Conservation (phyloP, 208 protist species). For the Leishmania lainsoni region DNA sequence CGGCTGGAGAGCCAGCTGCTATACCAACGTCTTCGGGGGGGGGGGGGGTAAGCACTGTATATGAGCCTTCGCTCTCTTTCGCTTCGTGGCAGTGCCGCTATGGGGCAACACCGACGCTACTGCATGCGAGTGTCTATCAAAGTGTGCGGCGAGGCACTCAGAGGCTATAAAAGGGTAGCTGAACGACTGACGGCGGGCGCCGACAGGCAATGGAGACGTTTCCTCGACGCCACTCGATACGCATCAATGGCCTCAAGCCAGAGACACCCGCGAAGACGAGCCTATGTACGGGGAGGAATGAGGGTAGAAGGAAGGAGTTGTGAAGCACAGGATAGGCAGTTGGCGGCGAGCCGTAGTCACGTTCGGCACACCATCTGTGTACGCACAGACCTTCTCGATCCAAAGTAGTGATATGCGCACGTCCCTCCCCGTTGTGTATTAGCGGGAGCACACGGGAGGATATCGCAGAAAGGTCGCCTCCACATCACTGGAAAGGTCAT, state of each 20-base stretch:
- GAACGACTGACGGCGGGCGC: background rate
- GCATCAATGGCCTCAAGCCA: background rate
- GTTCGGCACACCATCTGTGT: background rate
- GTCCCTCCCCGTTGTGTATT: background rate
- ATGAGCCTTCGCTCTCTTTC: background rate
- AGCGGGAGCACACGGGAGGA: background rate
- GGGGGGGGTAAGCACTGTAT: background rate
- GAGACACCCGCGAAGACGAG: background rate
- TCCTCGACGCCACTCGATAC: background rate
- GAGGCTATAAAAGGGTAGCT: background rate
- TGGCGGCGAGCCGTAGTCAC: background rate
- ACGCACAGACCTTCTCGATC: too few species aligned
- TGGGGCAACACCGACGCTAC: background rate
- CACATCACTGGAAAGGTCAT: too few species aligned
- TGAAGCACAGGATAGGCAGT: background rate
- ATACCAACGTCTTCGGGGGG: background rate
- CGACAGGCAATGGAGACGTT: background rate
- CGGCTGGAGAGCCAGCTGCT: background rate
- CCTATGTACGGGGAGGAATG: background rate
- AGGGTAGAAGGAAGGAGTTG: background rate
- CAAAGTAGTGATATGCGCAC: background rate
- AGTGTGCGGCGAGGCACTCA: background rate
- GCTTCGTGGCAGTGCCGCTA: background rate
- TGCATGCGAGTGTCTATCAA: background rate
- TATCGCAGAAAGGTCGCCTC: background rate